Evolutionary conservation across 139 green algal genomes (phyloP).

Genomic region (Haematococcus lacustris): DNA sequence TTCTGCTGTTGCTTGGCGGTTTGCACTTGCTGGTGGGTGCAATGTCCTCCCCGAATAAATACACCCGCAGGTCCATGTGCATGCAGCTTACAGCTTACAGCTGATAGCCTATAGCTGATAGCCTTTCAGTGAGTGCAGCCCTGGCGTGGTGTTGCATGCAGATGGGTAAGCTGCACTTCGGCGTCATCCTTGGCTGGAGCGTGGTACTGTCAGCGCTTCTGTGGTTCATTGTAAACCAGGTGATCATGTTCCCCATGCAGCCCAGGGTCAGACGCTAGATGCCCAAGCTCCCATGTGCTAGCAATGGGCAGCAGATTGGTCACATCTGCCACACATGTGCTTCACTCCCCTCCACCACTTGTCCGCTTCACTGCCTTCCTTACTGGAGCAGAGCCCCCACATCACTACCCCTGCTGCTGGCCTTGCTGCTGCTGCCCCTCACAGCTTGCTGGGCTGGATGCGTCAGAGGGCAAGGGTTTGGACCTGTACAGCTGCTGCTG

Average conservation of each 20-base stretch:
- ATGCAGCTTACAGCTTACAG: neutral
- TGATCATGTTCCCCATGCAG: too few relatives aligned
- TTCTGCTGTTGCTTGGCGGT: constrained; percentile 60
- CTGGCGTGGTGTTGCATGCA: constrained; percentile 19
- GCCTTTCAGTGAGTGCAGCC: neutral
- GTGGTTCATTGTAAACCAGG: constrained; percentile 60
- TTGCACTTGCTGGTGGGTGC: constrained; percentile 78
- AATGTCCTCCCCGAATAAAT: neutral
- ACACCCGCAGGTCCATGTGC: neutral
- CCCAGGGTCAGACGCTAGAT: too few relatives aligned
- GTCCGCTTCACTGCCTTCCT: too few relatives aligned
- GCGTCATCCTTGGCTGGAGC: constrained; percentile 88
- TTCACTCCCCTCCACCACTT: too few relatives aligned
- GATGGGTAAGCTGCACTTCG: constrained; percentile 90
- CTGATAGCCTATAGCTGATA: neutral
- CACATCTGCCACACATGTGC: too few relatives aligned
- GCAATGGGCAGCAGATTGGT: too few relatives aligned
- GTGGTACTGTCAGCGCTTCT: constrained; percentile 69
- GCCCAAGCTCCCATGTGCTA: too few relatives aligned
- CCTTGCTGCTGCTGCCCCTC: too few relatives aligned
- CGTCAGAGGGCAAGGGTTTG: constrained; percentile 40
- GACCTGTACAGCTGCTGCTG: constrained; percentile 85
- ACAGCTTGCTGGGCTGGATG: constrained; percentile 6
- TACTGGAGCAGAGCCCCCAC: too few relatives aligned
- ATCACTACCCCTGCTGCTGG: too few relatives aligned